Base-by-base conservation (phyloP, 306 rosid genomes). In the Inga oerstediana region DNA sequence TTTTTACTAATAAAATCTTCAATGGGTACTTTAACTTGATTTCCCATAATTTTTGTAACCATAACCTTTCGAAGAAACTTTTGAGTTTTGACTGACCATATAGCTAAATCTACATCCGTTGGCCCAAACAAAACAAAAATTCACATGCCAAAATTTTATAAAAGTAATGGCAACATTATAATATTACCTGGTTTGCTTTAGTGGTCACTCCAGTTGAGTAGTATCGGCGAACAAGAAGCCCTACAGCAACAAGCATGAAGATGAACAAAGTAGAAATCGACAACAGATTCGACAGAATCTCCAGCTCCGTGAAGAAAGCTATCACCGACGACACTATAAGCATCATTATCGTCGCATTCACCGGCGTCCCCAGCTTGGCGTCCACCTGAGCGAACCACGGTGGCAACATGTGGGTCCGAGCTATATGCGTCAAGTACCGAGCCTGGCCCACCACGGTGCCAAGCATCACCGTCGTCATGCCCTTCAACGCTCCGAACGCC, bases 361-460 rank as follows among this genome's bases (percentile, higher is more conserved):
- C 76, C 0, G 98, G 98, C 10, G 98, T 95, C 35, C 97, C 97
- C 0, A 94, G 88, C 14, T 58, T 88, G 56, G 79, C 87, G 56
- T 91, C 82, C 56, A 93, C 97, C 19, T 81, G 76, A 17, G 98
- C 94, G 8, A 95, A 87, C 94, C 94, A 93, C 0, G 98, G 98
- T 0, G 98, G 94, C 91, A 93, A 56, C 98, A 95, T 89, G 85
- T 95, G 98, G 3, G 98, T 93, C 7, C 98, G 84, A 4, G 98
- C 94, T 73, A 95, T 95, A 83, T 95, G 98, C 0, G 98, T 95
- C 17, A 95, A 81, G 48, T 95, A 95, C 24, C 98, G 89, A 0
- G 97, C 98, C 34, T 95, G 98, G 1, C 98, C 97, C 14, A 95
- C 94, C 0, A 92, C 93, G 1, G 85, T 66, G 8, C 92, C 97